Evolutionary conservation across 257 asterid genomes (phyloP).

Genomic region (Misopates orontium): DNA sequence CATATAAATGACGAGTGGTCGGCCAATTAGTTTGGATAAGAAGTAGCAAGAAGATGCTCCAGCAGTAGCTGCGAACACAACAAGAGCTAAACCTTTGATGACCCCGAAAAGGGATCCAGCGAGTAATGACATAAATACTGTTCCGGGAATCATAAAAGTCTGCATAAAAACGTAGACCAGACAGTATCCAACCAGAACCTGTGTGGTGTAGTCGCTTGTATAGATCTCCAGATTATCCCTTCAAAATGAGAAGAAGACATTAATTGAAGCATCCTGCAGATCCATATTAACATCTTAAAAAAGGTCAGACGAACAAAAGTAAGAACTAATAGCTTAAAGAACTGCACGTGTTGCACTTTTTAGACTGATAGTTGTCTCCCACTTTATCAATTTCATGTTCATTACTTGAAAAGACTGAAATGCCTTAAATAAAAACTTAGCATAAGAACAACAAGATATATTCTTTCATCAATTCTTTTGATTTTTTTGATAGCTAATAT

Average conservation of each 20-base stretch:
- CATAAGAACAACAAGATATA: too few species aligned
- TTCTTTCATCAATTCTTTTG: too few species aligned
- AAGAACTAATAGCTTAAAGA: too few species aligned
- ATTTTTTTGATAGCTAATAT: too few species aligned
- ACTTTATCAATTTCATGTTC: too few species aligned
- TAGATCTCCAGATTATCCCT: slow-evolving; percentile 95
- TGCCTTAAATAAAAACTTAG: too few species aligned
- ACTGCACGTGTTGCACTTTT: too few species aligned
- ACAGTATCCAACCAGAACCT: slow-evolving; percentile 89
- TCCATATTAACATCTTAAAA: too few species aligned
- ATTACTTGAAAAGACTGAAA: too few species aligned
- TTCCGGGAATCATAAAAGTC: slow-evolving; percentile 98
- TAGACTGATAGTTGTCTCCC: too few species aligned
- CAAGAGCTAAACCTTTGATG: slow-evolving; percentile 84
- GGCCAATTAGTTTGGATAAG: slow-evolving; percentile 80
- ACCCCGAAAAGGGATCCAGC: slow-evolving; percentile 96
- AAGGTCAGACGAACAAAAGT: too few species aligned
- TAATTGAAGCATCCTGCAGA: too few species aligned
- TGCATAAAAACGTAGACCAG: slow-evolving; percentile 93
- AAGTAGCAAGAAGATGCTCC: slow-evolving; percentile 97
- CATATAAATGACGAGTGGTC: slow-evolving; percentile 80
- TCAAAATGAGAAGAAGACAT: not conserved
- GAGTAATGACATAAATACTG: slow-evolving; percentile 90
- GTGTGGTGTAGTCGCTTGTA: slow-evolving; percentile 85
- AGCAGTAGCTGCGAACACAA: slow-evolving; percentile 85